Evolutionary conservation across 1,284 basidiomycete genomes (phyloP).

Genomic region (Retiboletus flavoniger): DNA sequence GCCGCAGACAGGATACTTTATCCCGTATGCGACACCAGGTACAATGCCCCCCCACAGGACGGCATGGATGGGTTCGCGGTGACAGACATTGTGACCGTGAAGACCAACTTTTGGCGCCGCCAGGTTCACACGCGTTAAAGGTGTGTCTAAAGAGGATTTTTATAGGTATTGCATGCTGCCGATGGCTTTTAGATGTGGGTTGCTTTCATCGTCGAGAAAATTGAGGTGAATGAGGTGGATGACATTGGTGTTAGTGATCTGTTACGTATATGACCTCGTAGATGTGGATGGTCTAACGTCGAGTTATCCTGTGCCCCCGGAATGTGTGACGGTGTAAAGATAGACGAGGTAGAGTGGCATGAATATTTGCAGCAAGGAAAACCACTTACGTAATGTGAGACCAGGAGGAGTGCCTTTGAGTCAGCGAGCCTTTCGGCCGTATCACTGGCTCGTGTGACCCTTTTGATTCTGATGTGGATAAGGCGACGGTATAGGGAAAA

Average conservation of each 20-base stretch:
- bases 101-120: not conserved
- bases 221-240: constrained; percentile 48
- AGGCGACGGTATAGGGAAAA: no score
- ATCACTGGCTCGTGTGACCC: no score
- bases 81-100: constrained; percentile 20
- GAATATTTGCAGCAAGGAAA: no score
- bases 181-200: constrained; percentile 43
- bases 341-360: no score
- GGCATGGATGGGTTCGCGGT: constrained; percentile 28
- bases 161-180: not conserved
- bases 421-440: no score
- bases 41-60: constrained; percentile 51
- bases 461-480: no score
- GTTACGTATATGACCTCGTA: not conserved
- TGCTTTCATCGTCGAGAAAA: constrained; percentile 54
- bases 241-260: not conserved
- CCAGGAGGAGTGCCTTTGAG: no score
- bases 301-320: constrained; percentile 3
- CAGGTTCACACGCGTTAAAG: not conserved
- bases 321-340: not conserved
- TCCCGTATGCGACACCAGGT: constrained; percentile 48
- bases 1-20: constrained; percentile 40
- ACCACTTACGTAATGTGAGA: no score
- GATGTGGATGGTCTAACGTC: not conserved
- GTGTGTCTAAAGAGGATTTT: not conserved